Evolutionary conservation across 495 filamentous ascomycete genomes (phyloP).

Genomic region (Astrothelium subdiscretum): DNA sequence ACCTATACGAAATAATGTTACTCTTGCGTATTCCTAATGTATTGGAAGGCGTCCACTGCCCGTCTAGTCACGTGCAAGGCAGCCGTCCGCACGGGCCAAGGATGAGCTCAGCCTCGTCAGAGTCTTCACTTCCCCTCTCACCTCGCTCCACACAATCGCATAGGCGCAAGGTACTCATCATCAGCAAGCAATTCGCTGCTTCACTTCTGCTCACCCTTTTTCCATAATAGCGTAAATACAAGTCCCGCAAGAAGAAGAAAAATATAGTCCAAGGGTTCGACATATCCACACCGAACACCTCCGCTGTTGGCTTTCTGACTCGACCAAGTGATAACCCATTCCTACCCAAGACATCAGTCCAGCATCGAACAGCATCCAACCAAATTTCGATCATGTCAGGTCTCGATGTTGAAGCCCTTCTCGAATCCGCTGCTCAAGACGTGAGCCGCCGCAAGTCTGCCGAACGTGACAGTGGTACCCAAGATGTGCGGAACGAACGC

Average conservation of each 20-base stretch:
- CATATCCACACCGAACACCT: neutral
- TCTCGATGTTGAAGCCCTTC: constrained; percentile 84
- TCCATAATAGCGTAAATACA: neutral
- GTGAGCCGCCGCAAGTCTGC: neutral
- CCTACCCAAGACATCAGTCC: neutral
- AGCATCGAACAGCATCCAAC: neutral
- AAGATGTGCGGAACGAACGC: constrained; percentile 27
- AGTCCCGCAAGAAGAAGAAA: neutral
- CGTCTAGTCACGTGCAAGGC: neutral
- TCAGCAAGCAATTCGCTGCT: neutral
- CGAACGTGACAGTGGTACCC: constrained; percentile 1
- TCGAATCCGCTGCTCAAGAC: constrained; percentile 71
- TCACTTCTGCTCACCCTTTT: neutral
- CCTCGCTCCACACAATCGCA: neutral
- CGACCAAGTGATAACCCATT: neutral
- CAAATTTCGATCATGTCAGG: constrained; percentile 55
- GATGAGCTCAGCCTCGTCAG: neutral
- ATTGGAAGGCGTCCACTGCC: neutral
- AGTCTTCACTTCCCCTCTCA: neutral
- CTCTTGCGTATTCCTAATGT: neutral
- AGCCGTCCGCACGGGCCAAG: neutral
- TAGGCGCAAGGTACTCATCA: neutral
- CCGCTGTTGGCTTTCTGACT: neutral
- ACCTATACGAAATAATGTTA: neutral
- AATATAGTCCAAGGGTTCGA: constrained; percentile 1